Conservation (phyloP, 768 basidiomycete species). For the Termitomyces sp. region DNA sequence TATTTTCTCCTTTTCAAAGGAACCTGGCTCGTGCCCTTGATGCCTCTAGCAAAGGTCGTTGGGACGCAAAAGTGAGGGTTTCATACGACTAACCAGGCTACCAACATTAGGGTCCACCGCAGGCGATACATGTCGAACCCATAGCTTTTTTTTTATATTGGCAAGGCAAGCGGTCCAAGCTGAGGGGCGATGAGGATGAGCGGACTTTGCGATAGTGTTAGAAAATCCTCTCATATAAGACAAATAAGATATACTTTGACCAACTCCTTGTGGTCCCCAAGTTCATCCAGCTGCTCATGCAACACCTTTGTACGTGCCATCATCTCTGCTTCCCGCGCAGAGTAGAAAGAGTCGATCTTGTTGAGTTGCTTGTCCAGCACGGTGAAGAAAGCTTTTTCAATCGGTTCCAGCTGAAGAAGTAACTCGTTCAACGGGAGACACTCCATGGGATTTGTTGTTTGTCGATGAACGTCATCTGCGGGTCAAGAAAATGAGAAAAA, state of each 20-base stretch:
- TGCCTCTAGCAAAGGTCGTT: not conserved
- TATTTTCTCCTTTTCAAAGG: not conserved
- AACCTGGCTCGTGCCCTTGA: not conserved
- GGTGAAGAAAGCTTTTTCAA: constrained; percentile 70
- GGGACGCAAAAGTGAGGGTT: too few species aligned
- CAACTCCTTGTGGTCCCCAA: constrained; percentile 59
- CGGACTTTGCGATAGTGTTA: constrained; percentile 3
- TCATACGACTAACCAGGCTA: not conserved
- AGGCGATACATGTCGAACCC: not conserved
- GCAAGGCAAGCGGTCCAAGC: constrained; percentile 7
- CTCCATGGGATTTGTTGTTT: constrained; percentile 18
- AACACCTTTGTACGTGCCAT: constrained; percentile 39
- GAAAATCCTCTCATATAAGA: not conserved
- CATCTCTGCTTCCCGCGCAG: constrained; percentile 63
- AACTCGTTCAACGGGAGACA: constrained; percentile 39
- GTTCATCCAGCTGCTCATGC: constrained; percentile 66
- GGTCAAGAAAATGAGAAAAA: not conserved
- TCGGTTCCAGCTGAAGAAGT: constrained; percentile 48
- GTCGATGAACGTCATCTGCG: not conserved
- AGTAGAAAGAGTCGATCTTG: constrained; percentile 83
- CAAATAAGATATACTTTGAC: constrained; percentile 40
- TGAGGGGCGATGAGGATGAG: constrained; percentile 6
- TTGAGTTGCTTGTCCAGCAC: constrained; percentile 73
- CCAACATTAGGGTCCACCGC: not conserved
- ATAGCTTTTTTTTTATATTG: constrained; percentile 3